Percentiles rank a stretch among this genome's conserved stretches.
phyloP scores from a whole-genome alignment of 192 early-diverging fungal genomes.

The Mortierella antarctica region DNA sequence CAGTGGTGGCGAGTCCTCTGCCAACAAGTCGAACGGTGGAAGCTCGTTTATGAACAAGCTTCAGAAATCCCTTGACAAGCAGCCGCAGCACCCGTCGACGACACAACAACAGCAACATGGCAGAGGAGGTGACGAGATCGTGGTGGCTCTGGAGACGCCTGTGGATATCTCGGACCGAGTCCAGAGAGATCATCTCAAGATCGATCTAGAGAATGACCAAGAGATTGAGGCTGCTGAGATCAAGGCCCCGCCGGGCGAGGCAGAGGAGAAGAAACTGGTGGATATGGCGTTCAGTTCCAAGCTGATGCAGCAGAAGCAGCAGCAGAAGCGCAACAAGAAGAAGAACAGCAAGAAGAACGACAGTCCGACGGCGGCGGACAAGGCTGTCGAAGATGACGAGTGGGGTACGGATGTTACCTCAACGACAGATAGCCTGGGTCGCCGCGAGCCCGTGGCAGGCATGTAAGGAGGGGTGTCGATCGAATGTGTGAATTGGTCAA shows the following conservation, averaged over 20 bases:
- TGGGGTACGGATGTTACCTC: conserved; percentile 20
- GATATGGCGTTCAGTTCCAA: conserved; percentile 17
- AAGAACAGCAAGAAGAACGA: conserved; percentile 2
- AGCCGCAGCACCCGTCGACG: neutral
- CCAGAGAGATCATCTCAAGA: neutral
- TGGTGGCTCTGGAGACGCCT: conserved; percentile 8
- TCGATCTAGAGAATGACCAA: neutral
- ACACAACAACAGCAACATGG: neutral
- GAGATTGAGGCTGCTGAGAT: conserved; percentile 1
- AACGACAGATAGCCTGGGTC: conserved; percentile 12
- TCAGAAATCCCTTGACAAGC: neutral
- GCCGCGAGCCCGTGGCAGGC: conserved; percentile 33
- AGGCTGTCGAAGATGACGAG: conserved; percentile 31
- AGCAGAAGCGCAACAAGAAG: neutral
- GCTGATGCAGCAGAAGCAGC: conserved; percentile 13
- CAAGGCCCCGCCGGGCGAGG: conserved; percentile 13
- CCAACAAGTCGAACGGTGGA: too few relatives aligned
- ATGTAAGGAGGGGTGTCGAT: conserved; percentile 10
- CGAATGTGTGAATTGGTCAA: neutral
- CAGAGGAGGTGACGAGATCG: neutral
- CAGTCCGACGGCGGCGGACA: neutral
- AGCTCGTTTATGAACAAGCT: neutral
- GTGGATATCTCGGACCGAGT: conserved; percentile 1
- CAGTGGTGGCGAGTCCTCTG: too few relatives aligned
- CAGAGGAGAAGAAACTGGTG: conserved; percentile 8